Percentiles rank a stretch among this genome's conserved stretches.
Conservation (phyloP, 352 stramenopile genomes). For the Pythium sukuiense region DNA sequence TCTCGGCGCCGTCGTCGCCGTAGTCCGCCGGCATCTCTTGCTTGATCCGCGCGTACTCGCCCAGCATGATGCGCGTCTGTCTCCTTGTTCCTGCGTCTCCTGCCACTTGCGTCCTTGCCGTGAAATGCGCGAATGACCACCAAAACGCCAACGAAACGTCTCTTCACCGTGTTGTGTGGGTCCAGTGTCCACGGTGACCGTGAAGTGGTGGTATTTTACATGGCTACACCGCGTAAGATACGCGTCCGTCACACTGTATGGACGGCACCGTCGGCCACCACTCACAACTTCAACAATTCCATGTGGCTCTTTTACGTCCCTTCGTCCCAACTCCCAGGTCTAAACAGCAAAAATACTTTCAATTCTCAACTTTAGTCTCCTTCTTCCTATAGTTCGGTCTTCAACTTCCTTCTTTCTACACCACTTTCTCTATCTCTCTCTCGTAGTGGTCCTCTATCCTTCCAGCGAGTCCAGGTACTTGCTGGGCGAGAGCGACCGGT, state of each 20-base stretch:
- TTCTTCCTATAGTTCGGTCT: too few relatives aligned
- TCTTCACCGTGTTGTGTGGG: neutral
- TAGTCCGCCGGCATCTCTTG: neutral
- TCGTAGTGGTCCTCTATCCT: neutral
- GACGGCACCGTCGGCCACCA: neutral
- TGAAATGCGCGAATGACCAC: neutral
- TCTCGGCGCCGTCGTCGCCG: neutral
- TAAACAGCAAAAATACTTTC: neutral
- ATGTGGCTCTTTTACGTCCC: neutral
- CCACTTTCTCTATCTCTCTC: neutral
- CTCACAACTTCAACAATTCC: too few relatives aligned
- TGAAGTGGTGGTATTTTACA: neutral
- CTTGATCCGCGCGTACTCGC: neutral
- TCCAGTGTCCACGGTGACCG: too few relatives aligned
- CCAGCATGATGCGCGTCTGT: neutral
- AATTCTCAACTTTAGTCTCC: too few relatives aligned
- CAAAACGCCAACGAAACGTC: neutral
- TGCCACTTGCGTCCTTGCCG: neutral
- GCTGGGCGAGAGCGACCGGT: constrained; percentile 35
- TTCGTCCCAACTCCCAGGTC: neutral
- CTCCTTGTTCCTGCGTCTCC: neutral
- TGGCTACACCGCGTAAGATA: constrained; percentile 6
- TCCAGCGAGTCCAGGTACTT: constrained; percentile 27
- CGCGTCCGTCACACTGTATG: neutral
- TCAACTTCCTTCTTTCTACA: too few relatives aligned